Conservation (phyloP, 1,284 basidiomycete species). For the Cutaneotrichosporon sp. region DNA sequence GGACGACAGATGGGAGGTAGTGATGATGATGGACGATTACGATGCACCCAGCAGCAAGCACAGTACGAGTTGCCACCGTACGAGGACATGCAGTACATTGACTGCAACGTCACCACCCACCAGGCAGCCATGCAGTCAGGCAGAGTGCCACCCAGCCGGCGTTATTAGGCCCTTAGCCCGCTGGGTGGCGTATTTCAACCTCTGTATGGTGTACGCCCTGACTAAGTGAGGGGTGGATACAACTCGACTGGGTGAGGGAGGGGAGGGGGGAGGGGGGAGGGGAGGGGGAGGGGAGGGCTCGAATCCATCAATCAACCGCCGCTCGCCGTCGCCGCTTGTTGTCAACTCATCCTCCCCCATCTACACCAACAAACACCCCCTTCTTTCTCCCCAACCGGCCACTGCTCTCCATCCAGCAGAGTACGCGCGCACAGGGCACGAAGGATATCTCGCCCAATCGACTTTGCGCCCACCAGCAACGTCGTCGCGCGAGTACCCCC, state of each 20-base stretch:
- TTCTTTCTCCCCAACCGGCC: background rate
- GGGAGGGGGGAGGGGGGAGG: no score
- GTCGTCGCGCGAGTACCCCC: constrained; percentile 8
- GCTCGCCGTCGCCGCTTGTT: background rate
- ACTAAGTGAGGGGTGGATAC: background rate
- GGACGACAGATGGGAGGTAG: no score
- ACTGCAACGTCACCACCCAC: background rate
- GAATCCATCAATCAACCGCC: background rate
- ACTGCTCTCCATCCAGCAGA: constrained; percentile 12
- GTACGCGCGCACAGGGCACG: constrained; percentile 6
- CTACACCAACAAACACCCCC: background rate
- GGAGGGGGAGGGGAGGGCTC: no score
- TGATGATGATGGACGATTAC: background rate
- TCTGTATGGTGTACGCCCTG: no score
- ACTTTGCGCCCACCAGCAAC: background rate
- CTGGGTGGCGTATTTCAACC: no score
- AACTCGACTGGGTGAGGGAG: no score
- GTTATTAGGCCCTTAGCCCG: background rate
- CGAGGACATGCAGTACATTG: background rate
- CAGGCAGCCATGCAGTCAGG: no score
- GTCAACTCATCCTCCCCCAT: constrained; percentile 1
- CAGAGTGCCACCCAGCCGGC: background rate
- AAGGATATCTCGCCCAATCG: background rate
- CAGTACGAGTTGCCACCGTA: background rate
- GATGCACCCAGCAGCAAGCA: no score